These are phyloP conservation scores for Penicillium herquei DNA, from an alignment of 495 filamentous ascomycete species.

Conservation along the genomic window DNA sequence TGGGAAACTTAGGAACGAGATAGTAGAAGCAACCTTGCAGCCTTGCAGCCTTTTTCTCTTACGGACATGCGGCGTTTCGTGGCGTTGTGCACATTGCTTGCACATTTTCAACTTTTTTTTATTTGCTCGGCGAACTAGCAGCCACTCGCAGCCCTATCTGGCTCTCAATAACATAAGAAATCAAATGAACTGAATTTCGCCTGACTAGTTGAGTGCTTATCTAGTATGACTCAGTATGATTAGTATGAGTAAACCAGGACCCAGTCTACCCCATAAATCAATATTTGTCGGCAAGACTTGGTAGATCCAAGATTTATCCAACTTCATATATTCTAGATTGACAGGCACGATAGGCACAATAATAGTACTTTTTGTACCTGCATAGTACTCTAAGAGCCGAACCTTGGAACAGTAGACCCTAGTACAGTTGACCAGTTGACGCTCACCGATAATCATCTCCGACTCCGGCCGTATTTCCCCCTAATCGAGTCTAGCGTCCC, in stretches of 20 bases:
- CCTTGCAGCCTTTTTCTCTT: constrained; percentile 13
- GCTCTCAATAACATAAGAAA: constrained; percentile 5
- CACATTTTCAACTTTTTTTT: constrained; percentile 1
- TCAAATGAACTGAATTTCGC: neutral
- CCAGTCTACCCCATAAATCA: no score
- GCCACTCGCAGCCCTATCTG: neutral
- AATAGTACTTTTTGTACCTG: no score
- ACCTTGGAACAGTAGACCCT: no score
- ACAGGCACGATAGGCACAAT: no score
- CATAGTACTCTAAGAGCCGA: no score
- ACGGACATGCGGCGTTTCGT: constrained; percentile 25
- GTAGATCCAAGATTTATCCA: no score
- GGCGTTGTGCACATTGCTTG: constrained; percentile 25
- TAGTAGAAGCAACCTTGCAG: neutral
- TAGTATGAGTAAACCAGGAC: no score
- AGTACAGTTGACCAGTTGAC: neutral
- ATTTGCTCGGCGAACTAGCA: constrained; percentile 18
- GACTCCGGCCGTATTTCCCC: constrained; percentile 17
- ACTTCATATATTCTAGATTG: no score
- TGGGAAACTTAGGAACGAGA: neutral
- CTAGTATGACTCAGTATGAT: no score
- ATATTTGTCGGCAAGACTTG: no score
- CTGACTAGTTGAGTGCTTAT: neutral
- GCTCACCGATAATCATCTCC: constrained; percentile 1
- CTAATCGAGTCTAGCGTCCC: constrained; percentile 31